These are phyloP conservation scores for Theobroma grandiflorum DNA, from an alignment of 441 rosid genomes.

Conservation along the genomic window DNA sequence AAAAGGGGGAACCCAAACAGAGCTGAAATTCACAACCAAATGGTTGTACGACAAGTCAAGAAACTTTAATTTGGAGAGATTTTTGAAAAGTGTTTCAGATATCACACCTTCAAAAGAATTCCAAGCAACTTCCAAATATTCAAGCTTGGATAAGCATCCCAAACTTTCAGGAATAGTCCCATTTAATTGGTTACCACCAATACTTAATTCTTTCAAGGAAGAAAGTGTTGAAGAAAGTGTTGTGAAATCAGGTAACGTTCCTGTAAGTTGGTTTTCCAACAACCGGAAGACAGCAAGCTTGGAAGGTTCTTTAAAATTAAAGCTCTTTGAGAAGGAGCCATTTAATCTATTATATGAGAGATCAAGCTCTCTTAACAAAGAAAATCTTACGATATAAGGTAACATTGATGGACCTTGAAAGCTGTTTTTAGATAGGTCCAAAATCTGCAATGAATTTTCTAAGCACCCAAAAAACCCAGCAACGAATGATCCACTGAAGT, in stretches of 20 bases:
- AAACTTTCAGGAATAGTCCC: conserved; percentile 24
- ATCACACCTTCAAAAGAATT: conserved; percentile 27
- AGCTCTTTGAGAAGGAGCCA: conserved; percentile 2
- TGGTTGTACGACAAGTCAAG: conserved; percentile 14
- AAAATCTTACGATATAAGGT: background rate
- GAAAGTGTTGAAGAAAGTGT: background rate
- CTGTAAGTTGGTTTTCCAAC: background rate
- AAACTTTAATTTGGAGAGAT: conserved; percentile 17
- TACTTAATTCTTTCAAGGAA: background rate
- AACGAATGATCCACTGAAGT: background rate
- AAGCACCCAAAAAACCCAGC: background rate
- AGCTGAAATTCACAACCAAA: background rate
- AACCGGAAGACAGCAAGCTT: background rate
- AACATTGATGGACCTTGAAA: background rate
- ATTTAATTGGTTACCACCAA: background rate
- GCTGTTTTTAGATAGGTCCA: background rate
- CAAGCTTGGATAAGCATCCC: background rate
- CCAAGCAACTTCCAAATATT: background rate
- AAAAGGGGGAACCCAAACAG: conserved; percentile 27
- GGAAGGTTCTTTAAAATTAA: background rate
- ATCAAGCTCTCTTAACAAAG: background rate
- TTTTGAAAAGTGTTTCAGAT: conserved; percentile 22
- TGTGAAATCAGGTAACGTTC: background rate
- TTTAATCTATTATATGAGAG: background rate
- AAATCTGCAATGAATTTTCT: background rate